A percentile compares a stretch with the other conserved stretches of the same genome.
phyloP scores from a whole-genome alignment of 1,284 basidiomycete species.

The Microstroma glucosiphilum region DNA sequence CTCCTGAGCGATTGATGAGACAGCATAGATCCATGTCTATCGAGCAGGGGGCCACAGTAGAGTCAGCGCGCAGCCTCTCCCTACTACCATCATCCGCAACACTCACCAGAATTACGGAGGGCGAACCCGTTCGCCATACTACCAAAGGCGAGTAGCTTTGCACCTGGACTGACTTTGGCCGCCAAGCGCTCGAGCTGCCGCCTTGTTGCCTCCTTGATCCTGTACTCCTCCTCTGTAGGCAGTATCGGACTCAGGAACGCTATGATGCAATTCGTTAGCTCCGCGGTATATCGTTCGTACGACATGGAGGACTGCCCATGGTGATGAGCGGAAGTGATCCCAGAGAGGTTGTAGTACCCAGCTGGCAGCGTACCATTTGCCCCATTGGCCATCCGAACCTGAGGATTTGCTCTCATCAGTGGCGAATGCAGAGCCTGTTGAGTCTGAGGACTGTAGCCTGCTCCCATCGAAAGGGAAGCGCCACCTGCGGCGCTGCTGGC shows the following conservation, averaged over 20 bases:
- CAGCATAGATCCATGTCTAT: constrained; percentile 98
- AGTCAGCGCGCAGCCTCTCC: neutral
- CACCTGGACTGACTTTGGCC: constrained; percentile 84
- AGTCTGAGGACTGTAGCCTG: neutral
- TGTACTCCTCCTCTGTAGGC: constrained; percentile 49
- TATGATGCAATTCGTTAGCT: constrained; percentile 46
- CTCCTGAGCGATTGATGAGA: constrained; percentile 58
- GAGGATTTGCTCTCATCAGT: neutral
- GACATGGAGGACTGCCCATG: constrained; percentile 7
- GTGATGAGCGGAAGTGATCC: neutral
- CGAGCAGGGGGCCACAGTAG: neutral
- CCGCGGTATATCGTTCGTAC: constrained; percentile 43
- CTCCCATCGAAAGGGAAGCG: neutral
- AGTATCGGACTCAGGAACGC: constrained; percentile 46
- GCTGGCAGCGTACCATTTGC: constrained; percentile 5
- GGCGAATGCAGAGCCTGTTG: neutral
- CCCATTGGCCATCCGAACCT: neutral
- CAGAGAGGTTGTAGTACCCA: neutral
- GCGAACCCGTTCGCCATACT: constrained; percentile 84
- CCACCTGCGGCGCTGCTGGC: neutral
- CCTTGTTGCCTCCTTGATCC: constrained; percentile 82
- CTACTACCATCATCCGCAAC: neutral
- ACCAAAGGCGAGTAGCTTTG: constrained; percentile 85
- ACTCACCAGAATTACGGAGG: constrained; percentile 81
- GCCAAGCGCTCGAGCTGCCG: constrained; percentile 89